Evolutionary conservation across 2,329 filamentous ascomycete genomes (phyloP).

Genomic region (Scleromitrula shiraiana): DNA sequence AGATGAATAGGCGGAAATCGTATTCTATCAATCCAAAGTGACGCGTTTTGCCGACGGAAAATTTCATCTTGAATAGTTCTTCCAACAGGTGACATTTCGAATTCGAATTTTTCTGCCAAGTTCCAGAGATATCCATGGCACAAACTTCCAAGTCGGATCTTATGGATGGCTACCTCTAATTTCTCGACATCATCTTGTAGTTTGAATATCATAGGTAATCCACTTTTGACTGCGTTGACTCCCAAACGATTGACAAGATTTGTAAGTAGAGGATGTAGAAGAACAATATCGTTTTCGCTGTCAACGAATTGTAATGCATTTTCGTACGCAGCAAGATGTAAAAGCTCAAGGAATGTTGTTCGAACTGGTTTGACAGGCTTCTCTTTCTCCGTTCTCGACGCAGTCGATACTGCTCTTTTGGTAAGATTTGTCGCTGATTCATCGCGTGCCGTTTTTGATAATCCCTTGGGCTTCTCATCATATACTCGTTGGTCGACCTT

Average conservation of each 20-base stretch:
- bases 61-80: slow-evolving; percentile 70
- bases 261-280: slow-evolving; percentile 69
- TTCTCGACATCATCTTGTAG: slow-evolving; percentile 77
- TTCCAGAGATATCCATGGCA: slow-evolving; percentile 87
- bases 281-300: slow-evolving; percentile 64
- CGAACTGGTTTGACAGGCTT: slow-evolving; percentile 18
- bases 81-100: slow-evolving; percentile 62
- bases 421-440: slow-evolving; percentile 25
- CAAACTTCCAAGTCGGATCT: slow-evolving; percentile 73
- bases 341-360: slow-evolving; percentile 62
- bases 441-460: slow-evolving; percentile 26
- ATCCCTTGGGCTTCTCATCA: slow-evolving; percentile 44
- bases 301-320: slow-evolving; percentile 67
- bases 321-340: slow-evolving; percentile 88
- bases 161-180: slow-evolving; percentile 56
- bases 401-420: slow-evolving; percentile 59
- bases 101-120: slow-evolving; percentile 67
- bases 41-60: slow-evolving; percentile 59
- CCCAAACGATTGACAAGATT: slow-evolving; percentile 71
- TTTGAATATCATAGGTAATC: slow-evolving; percentile 80
- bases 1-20: slow-evolving; percentile 60
- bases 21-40: slow-evolving; percentile 72
- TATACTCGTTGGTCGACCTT: slow-evolving; percentile 54
- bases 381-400: slow-evolving; percentile 40
- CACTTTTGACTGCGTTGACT: slow-evolving; percentile 70